Percentiles rank a stretch among this genome's conserved stretches.
Conservation (phyloP, 345 rosid species). For the Gossypium longicalyx region DNA sequence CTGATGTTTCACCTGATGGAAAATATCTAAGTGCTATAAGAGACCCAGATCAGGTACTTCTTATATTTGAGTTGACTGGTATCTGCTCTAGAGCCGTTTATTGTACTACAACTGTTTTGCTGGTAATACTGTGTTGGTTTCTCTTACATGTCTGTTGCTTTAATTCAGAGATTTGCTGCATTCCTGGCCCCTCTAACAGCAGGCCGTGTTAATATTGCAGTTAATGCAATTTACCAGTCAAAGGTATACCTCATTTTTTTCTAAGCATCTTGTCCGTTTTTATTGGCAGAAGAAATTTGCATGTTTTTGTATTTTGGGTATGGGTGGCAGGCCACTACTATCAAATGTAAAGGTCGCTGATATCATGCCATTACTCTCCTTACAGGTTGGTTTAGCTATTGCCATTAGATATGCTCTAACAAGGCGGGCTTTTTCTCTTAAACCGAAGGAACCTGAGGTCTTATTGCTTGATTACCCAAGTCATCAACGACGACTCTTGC, state of each 20-base stretch:
- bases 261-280: constrained; percentile 2
- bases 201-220: constrained; percentile 81
- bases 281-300: not conserved
- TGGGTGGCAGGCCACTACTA: not conserved
- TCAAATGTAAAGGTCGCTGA: not conserved
- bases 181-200: constrained; percentile 93
- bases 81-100: constrained; percentile 4
- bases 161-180: constrained; percentile 84
- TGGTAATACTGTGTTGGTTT: not conserved
- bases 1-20: constrained; percentile 88
- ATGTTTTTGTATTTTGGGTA: not conserved
- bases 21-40: constrained; percentile 70
- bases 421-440: constrained; percentile 74
- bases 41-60: constrained; percentile 80
- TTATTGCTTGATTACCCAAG: constrained; percentile 91
- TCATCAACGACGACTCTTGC: constrained; percentile 87
- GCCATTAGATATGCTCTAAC: constrained; percentile 83
- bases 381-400: constrained; percentile 70
- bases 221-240: constrained; percentile 53
- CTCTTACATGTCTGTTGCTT: constrained; percentile 1
- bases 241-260: constrained; percentile 42
- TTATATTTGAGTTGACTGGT: not conserved
- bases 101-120: not conserved
- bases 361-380: constrained; percentile 7
- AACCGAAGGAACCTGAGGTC: constrained; percentile 70